Evolutionary conservation across 2,329 filamentous ascomycete species (phyloP), one percentile per base, ranked within the genome.

Genomic region (Sporothrix brunneoviolacea): DNA sequence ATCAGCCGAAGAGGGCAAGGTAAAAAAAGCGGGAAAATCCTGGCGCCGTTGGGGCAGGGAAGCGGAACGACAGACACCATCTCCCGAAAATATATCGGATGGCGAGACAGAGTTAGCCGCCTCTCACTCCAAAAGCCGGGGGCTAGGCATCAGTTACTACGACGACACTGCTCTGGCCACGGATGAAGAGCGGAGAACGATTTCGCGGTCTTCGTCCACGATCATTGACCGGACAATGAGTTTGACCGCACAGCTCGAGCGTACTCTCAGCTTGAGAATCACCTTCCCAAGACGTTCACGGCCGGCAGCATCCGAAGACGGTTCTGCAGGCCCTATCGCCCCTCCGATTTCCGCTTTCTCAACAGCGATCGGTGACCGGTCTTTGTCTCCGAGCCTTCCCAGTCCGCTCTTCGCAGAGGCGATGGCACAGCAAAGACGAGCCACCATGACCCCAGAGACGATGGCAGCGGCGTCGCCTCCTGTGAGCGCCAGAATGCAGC

Each of bases 401-500:
- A 64, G 60, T 21, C 61, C 62, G 7, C 24, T 61, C 13, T 55
- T 66, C 13, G 58, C 61, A 22, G 57, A 62, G 21, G 54, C 55
- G 22, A 51, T 59, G 33, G 51, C 59, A 12, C 49, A 57, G 18
- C 62, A 59, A 36, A 65, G 61, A 8, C 13, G 10, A 6, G n/a
- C n/a, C n/a, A 27, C 33, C 50, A 58, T 48, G 40, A 18, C 42
- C 12, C 38, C 33, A 8, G 40, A 45, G 33, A 15, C 30, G 12
- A 16, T 36, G n/a, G 41, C 63, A 9, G 68, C 59, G 48, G 65
- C 67, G 0, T 64, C 68, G 3, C 68, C 70, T 1, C 70, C 72
- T 0, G 64, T 73, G 24, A 73, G 68, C 56, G 67, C 74, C 62
- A 64, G 64, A n/a, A 71, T 45, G 47, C 53, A 67, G 7, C 55